phyloP scores from a whole-genome alignment of 176 grass and related monocot species.

The Raddia guianensis region DNA sequence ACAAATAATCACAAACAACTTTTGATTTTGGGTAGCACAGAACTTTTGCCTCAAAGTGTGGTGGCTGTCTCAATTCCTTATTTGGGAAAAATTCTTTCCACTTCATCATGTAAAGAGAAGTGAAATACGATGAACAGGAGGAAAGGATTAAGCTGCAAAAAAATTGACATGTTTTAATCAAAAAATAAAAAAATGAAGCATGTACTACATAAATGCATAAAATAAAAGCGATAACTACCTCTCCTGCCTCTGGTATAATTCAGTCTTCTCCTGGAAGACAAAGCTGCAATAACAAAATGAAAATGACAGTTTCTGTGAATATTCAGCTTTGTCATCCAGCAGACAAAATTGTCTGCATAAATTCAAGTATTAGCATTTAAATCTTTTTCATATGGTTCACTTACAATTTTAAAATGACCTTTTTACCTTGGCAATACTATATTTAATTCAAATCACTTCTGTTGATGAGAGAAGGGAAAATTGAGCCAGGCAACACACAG shows the following conservation, averaged over 20 bases:
- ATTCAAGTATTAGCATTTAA: background rate
- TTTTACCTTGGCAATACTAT: conserved; percentile 10
- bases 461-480: conserved; percentile 21
- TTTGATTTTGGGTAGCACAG: conserved; percentile 65
- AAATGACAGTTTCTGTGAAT: conserved; percentile 16
- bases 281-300: conserved; percentile 60
- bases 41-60: conserved; percentile 68
- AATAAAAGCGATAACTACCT: conserved; percentile 45
- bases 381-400: background rate
- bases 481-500: background rate
- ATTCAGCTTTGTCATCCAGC: background rate
- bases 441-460: conserved; percentile 12
- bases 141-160: conserved; percentile 74
- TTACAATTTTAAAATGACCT: background rate
- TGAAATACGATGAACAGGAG: conserved; percentile 67
- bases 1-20: conserved; percentile 68
- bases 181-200: background rate
- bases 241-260: conserved; percentile 57
- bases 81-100: conserved; percentile 73
- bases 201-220: background rate
- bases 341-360: background rate
- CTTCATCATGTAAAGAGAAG: conserved; percentile 65
- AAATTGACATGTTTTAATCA: conserved; percentile 18
- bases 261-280: conserved; percentile 65
- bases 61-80: conserved; percentile 52